phyloP scores from a whole-genome alignment of 352 stramenopile species.

The Phytophthora cajani region DNA sequence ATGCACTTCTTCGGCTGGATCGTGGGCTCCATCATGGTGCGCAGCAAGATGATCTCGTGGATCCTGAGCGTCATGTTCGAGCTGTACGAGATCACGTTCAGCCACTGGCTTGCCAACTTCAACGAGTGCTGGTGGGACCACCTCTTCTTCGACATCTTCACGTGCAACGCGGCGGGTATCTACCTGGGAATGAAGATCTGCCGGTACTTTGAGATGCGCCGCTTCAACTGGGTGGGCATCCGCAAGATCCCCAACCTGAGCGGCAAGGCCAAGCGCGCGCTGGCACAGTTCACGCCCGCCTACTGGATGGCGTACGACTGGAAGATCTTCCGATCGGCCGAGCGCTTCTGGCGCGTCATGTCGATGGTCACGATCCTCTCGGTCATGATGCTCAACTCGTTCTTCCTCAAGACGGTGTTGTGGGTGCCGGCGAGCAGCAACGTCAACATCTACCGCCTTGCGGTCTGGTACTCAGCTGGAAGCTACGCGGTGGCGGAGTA shows the following conservation, averaged over 20 bases:
- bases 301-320: slow-evolving; percentile 94
- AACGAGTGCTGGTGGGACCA: slow-evolving; percentile 97
- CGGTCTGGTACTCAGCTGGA: slow-evolving; percentile 86
- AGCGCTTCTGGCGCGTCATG: slow-evolving; percentile 91
- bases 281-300: slow-evolving; percentile 90
- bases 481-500: slow-evolving; percentile 90
- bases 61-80: slow-evolving; percentile 87
- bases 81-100: slow-evolving; percentile 89
- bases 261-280: slow-evolving; percentile 81
- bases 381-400: slow-evolving; percentile 96
- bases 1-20: slow-evolving; percentile 94
- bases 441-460: slow-evolving; percentile 83
- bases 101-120: slow-evolving; percentile 94
- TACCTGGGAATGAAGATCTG: slow-evolving; percentile 90
- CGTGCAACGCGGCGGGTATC: slow-evolving; percentile 93
- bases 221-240: slow-evolving; percentile 91
- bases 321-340: slow-evolving; percentile 93
- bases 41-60: slow-evolving; percentile 86
- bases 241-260: slow-evolving; percentile 83
- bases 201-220: slow-evolving; percentile 88
- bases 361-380: slow-evolving; percentile 91
- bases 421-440: slow-evolving; percentile 87
- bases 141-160: slow-evolving; percentile 94
- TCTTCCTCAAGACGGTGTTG: slow-evolving; percentile 95
- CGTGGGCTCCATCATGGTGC: slow-evolving; percentile 86